Base-by-base conservation (phyloP, 1,284 basidiomycete species). In the Sporisorium scitamineum region DNA sequence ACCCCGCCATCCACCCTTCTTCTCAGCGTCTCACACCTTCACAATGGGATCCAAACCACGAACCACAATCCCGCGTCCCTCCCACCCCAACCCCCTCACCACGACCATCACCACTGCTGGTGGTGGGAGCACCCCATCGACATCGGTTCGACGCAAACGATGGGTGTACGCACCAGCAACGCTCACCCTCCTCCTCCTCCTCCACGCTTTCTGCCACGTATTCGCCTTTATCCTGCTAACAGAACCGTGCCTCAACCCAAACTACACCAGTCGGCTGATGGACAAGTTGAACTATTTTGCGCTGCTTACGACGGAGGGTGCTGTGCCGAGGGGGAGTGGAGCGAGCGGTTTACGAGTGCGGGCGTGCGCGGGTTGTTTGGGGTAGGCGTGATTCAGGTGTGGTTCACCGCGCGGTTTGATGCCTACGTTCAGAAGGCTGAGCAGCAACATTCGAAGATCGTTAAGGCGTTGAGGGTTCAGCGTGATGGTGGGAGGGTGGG, bases 221-320 rank as follows among this genome's bases (percentile, higher is more conserved):
- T 18, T 75, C 6, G 51, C 53, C 0, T 75, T 75, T 10, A 16
- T 75, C 2, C 32, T 75, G 7, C 31, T 75, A 1, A 75, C 72
- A 8, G 72, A 70, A 26, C 67, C 72, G 14, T 75, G 72, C 58
- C 27, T 75, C 0, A 70, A 75, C 7, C 53, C 72, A 5, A 1
- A 20, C 0, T 70, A 48, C 18, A 52, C 47, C 5, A 18, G 29
- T 3, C 13, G 27, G 7, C 9, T 75, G 2, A 18, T 24, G 22
- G 52, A 50, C 13, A 70, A 75, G 52, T 9, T 50, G 4, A 26
- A 59, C 34, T 75, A 75, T 34, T 34, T 75, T 10, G 0, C 47
- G 0, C 48, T 75, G 2, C 9, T 69, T 1, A 7, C 34, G 4
- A 34, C 50, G 5, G 18, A 6, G 1, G 29, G 24, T 0, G 27